Evolutionary conservation across 352 stramenopile species (phyloP), one percentile per base, ranked within the genome.

Genomic region (Phytopythium aichiense): DNA sequence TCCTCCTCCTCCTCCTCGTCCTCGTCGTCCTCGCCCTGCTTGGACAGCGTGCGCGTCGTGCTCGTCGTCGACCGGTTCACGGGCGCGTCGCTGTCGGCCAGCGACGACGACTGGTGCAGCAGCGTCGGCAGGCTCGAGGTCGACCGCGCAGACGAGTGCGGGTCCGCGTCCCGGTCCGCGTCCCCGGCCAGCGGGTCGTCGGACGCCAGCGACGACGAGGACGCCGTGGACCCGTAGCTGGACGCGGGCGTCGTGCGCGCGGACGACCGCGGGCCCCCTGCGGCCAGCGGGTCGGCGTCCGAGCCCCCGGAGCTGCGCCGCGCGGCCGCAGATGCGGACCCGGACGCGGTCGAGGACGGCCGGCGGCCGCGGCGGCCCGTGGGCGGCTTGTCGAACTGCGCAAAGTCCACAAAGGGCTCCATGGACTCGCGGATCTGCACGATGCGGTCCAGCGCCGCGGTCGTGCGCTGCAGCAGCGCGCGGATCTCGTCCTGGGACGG

Each of bases 341-440:
- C 5, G 31, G 33, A 40, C 7, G 35, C 35, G 35, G 35, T 8
- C 5, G 53, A 37, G 35, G 72, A 76, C 22, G 72, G 61, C 4
- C 65, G 61, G 9, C 61, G 63, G 25, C 66, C 66, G 7, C 28
- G 7, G 13, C 7, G 23, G 49, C 43, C 22, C n/a, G 25, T 31
- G 54, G 67, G 30, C 30, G 73, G 69, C 61, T 77, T 87, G 54
- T 87, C 74, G 61, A 91, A 93, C 64, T 93, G 81, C 58, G 83
- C 81, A 55, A 93, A 93, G 64, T 93, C 84, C 33, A 93, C 82
- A 20, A 89, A 66, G 22, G 77, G 71, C 67, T 93, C 84, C 84
- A 93, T 91, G 40, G 81, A 91, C 68, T 93, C 80, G 53, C 84
- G 81, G 58, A 93, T 93, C 58, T 74, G 81, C 64, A 93, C 84